phyloP scores from a whole-genome alignment of 345 rosid species.

The Combretum micranthum region DNA sequence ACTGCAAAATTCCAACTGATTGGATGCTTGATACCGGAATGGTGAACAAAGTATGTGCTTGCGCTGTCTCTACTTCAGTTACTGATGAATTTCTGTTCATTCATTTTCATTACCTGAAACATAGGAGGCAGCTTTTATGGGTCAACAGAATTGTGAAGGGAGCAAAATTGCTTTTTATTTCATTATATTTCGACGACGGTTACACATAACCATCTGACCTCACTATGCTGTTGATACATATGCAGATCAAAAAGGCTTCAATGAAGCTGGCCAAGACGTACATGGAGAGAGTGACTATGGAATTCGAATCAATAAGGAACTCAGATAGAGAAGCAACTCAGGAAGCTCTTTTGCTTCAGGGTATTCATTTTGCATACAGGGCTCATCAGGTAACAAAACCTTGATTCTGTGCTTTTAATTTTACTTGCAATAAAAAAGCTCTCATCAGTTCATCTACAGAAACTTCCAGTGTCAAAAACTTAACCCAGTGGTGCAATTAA shows the following conservation, averaged over 20 bases:
- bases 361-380: conserved; percentile 69
- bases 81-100: neutral
- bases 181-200: no score
- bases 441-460: neutral
- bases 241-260: conserved; percentile 69
- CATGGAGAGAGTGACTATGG: conserved; percentile 70
- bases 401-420: neutral
- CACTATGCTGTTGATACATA: neutral
- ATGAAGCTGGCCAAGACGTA: conserved; percentile 68
- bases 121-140: neutral
- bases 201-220: no score
- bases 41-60: conserved; percentile 38
- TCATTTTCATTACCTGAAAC: neutral
- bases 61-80: neutral
- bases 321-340: conserved; percentile 57
- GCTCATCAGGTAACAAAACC: conserved; percentile 61
- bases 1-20: conserved; percentile 60
- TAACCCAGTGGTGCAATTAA: no score
- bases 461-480: neutral
- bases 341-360: conserved; percentile 76
- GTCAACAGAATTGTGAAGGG: neutral
- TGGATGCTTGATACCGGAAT: conserved; percentile 93
- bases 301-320: conserved; percentile 48
- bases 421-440: neutral
- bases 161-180: no score